Evolutionary conservation across 2,329 filamentous ascomycete species (phyloP).

Genomic region (Aspergillus neoniger): DNA sequence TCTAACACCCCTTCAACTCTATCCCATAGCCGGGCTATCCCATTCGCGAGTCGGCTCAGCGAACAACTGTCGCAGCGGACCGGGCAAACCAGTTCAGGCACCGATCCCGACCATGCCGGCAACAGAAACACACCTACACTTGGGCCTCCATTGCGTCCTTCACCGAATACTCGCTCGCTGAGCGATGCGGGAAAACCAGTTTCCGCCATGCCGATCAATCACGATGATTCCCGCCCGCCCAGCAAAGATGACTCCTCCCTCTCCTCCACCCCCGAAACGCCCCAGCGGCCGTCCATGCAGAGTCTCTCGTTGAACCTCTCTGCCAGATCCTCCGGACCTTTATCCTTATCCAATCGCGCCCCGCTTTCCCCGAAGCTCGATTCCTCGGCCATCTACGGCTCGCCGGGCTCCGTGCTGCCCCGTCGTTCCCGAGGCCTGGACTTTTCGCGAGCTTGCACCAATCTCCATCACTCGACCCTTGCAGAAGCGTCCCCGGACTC

Average conservation of each 20-base stretch:
- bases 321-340: conserved; percentile 50
- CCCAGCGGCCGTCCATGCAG: conserved; percentile 67
- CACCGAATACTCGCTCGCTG: conserved; percentile 62
- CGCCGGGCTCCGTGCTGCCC: conserved; percentile 83
- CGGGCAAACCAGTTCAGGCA: conserved; percentile 20
- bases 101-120: conserved; percentile 12
- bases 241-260: conserved; percentile 70
- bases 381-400: conserved; percentile 79
- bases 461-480: conserved; percentile 90
- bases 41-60: conserved; percentile 41
- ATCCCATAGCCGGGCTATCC: conserved; percentile 23
- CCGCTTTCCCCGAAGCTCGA: conserved; percentile 87
- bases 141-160: conserved; percentile 29
- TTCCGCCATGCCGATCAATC: conserved; percentile 62
- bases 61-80: conserved; percentile 37
- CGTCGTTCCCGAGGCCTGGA: conserved; percentile 87
- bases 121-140: conserved; percentile 19
- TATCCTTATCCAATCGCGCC: conserved; percentile 57
- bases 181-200: conserved; percentile 65
- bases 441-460: conserved; percentile 90
- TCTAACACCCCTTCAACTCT: conserved; percentile 23
- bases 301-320: conserved; percentile 73
- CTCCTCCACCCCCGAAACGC: conserved; percentile 63
- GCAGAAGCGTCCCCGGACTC: conserved; percentile 89
- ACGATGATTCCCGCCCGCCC: conserved; percentile 53